Conservation (phyloP, 768 basidiomycete genomes). For the Psilocybe subaeruginosa region DNA sequence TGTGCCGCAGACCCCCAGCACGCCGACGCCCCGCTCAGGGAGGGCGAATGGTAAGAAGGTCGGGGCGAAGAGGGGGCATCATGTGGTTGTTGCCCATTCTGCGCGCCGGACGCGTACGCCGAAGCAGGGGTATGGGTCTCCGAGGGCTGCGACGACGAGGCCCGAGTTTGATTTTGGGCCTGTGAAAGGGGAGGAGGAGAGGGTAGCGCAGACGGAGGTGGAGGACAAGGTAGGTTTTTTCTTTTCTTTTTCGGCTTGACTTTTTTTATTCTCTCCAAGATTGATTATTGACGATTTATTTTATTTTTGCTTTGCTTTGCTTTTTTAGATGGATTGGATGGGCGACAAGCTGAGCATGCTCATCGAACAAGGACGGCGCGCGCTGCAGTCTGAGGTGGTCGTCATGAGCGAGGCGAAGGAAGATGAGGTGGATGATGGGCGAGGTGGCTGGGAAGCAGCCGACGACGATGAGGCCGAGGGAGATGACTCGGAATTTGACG, state of each 20-base stretch:
- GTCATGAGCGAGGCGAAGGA: constrained; percentile 75
- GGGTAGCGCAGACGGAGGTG: background rate
- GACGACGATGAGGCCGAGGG: constrained; percentile 27
- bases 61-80: background rate
- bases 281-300: background rate
- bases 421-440: constrained; percentile 79
- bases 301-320: background rate
- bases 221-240: constrained; percentile 24
- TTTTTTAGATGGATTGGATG: constrained; percentile 81
- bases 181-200: constrained; percentile 27
- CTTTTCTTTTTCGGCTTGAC: background rate
- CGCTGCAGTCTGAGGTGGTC: constrained; percentile 77
- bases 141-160: background rate
- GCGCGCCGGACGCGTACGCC: constrained; percentile 37
- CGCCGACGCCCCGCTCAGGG: constrained; percentile 9
- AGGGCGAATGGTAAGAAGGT: constrained; percentile 14
- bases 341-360: constrained; percentile 68
- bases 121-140: constrained; percentile 9
- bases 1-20: background rate
- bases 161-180: constrained; percentile 48
- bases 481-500: constrained; percentile 19
- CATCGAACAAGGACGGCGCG: constrained; percentile 80
- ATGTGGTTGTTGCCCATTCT: constrained; percentile 35
- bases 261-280: too few relatives aligned
- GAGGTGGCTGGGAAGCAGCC: constrained; percentile 77